These are phyloP conservation scores for Penicillium psychrosexuale DNA, from an alignment of 2,329 filamentous ascomycete species.

Conservation along the genomic window DNA sequence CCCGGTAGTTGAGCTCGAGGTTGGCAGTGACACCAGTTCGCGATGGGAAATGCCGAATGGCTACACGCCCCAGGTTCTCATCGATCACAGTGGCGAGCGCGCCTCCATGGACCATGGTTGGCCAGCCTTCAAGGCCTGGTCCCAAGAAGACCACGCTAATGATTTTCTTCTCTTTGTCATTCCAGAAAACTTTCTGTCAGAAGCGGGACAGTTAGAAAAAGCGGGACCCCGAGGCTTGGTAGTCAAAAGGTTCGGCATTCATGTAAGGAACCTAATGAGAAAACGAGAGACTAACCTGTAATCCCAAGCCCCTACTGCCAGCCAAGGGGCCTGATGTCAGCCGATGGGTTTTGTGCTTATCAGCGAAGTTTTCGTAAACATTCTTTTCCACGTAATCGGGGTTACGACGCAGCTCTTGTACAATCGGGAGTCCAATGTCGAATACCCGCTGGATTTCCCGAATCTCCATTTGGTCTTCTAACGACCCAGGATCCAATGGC, in stretches of 20 bases:
- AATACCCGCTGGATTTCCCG: slow-evolving; percentile 31
- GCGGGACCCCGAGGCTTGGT: slow-evolving; percentile 18
- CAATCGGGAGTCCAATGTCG: slow-evolving; percentile 36
- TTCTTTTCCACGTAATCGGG: slow-evolving; percentile 41
- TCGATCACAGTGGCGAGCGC: slow-evolving; percentile 65
- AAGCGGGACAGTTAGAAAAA: slow-evolving; percentile 16
- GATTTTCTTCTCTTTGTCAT: slow-evolving; percentile 55
- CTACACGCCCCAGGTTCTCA: slow-evolving; percentile 66
- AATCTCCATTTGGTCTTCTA: slow-evolving; percentile 31
- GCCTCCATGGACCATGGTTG: slow-evolving; percentile 68
- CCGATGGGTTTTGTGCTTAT: slow-evolving; percentile 33
- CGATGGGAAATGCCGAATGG: slow-evolving; percentile 48
- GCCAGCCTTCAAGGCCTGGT: slow-evolving; percentile 64
- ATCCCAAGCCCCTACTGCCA: slow-evolving; percentile 40
- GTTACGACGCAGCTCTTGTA: slow-evolving; percentile 37
- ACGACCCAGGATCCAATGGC: slow-evolving; percentile 34
- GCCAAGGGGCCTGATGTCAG: slow-evolving; percentile 41
- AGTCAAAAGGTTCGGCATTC: slow-evolving; percentile 13
- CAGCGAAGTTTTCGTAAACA: slow-evolving; percentile 37
- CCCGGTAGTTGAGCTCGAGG: slow-evolving; percentile 60
- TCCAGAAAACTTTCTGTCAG: slow-evolving; percentile 63
- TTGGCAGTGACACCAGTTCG: slow-evolving; percentile 56
- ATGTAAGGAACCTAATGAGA: slow-evolving; percentile 6
- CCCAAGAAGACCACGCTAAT: slow-evolving; percentile 68
- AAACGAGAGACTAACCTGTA: slow-evolving; percentile 36